These are phyloP conservation scores for Cucumis cinereus DNA, from an alignment of 306 rosid species.

Conservation along the genomic window DNA sequence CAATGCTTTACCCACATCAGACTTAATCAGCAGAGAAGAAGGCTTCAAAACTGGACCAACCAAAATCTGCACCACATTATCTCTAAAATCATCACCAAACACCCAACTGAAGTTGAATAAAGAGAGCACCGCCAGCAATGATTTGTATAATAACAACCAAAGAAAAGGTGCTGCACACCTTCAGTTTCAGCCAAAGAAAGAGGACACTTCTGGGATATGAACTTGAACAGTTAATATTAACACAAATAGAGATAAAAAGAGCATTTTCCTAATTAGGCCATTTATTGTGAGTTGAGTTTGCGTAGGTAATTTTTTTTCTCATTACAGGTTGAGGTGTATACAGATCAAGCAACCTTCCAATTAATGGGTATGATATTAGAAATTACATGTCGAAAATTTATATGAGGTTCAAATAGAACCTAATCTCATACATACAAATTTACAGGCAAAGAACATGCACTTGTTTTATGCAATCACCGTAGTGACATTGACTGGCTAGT, in stretches of 20 bases:
- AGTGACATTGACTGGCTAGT: conserved; percentile 97
- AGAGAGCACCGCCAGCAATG: too few species aligned
- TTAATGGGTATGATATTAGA: conserved; percentile 44
- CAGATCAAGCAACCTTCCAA: conserved; percentile 51
- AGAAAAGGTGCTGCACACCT: too few species aligned
- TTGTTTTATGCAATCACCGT: conserved; percentile 72
- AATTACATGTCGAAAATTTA: not conserved
- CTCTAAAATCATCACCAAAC: too few species aligned
- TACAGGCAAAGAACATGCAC: conserved; percentile 77
- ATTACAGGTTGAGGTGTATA: conserved; percentile 56
- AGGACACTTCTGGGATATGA: not conserved
- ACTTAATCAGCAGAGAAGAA: too few species aligned
- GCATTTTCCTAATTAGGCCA: not conserved
- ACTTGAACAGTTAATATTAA: not conserved
- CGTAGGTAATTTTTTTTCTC: not conserved
- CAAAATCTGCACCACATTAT: too few species aligned
- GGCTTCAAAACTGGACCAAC: too few species aligned
- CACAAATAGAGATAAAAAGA: not conserved
- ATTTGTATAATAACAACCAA: too few species aligned
- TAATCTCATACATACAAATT: conserved; percentile 6
- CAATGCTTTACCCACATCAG: too few species aligned
- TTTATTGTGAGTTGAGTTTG: not conserved
- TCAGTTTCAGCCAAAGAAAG: too few species aligned
- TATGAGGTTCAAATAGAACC: not conserved
- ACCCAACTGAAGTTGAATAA: too few species aligned